Percentiles rank a stretch among this genome's conserved stretches.
These are phyloP conservation scores for Saccharomycopsis babjevae DNA, from an alignment of 805 yeast species.

Conservation along the genomic window DNA sequence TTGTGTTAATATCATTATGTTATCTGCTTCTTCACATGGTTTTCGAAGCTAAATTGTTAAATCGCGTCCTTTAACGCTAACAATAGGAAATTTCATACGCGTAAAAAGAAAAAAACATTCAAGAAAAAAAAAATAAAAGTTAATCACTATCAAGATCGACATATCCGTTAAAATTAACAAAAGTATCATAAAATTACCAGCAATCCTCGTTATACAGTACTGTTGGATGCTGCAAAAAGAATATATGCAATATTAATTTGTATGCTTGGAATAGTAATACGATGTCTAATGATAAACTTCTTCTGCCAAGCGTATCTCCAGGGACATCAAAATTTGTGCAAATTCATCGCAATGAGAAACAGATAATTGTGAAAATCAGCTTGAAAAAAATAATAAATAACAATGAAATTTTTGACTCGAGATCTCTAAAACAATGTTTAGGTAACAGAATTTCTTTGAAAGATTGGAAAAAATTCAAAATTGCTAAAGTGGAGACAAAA, in stretches of 20 bases:
- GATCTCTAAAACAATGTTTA: not conserved
- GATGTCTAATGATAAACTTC: not conserved
- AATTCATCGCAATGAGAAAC: not conserved
- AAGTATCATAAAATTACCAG: too few relatives aligned
- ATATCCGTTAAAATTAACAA: too few relatives aligned
- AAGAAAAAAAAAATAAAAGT: too few relatives aligned
- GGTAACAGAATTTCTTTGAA: not conserved
- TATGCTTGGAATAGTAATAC: not conserved
- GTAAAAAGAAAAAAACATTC: too few relatives aligned
- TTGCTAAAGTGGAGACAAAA: not conserved
- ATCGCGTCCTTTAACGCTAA: too few relatives aligned
- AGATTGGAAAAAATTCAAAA: not conserved
- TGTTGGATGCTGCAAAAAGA: not conserved
- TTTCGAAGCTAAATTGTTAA: too few relatives aligned
- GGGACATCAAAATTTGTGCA: not conserved
- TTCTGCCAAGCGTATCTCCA: not conserved
- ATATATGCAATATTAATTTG: not conserved
- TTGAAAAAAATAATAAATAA: slow-evolving; percentile 8
- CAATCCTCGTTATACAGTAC: too few relatives aligned
- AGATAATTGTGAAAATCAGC: slow-evolving; percentile 8
- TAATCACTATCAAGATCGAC: too few relatives aligned
- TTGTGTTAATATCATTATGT: too few relatives aligned
- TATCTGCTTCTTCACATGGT: too few relatives aligned
- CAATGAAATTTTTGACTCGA: slow-evolving; percentile 6
- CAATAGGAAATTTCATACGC: too few relatives aligned